A percentile compares a stretch with the other conserved stretches of the same genome.
Evolutionary conservation across 208 protist genomes (phyloP).

Genomic region (Leishmania lainsoni): DNA sequence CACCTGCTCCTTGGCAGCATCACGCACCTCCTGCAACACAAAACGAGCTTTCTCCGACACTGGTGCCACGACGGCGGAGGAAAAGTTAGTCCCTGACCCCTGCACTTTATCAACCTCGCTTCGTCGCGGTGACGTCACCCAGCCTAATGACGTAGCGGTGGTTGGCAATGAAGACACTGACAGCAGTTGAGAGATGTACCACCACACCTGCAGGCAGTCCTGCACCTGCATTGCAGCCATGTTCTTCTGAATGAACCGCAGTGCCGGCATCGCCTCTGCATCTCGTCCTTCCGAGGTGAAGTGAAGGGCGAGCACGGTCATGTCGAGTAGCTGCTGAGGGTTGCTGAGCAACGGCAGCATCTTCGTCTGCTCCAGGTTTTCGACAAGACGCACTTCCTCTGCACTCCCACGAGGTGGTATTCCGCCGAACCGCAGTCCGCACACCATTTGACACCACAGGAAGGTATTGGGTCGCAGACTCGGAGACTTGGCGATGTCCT

Average conservation of each 20-base stretch:
- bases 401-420: slow-evolving; percentile 24
- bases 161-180: background rate
- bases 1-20: slow-evolving; percentile 23
- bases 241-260: slow-evolving; percentile 44
- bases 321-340: slow-evolving; percentile 49
- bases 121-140: background rate
- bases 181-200: slow-evolving; percentile 29
- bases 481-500: slow-evolving; percentile 39
- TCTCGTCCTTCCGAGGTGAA: slow-evolving; percentile 13
- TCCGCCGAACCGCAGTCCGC: slow-evolving; percentile 34
- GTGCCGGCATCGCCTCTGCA: slow-evolving; percentile 16
- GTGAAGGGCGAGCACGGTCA: slow-evolving; percentile 35
- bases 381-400: slow-evolving; percentile 26
- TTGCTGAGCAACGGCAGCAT: slow-evolving; percentile 43
- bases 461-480: slow-evolving; percentile 61
- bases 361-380: slow-evolving; percentile 41
- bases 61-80: background rate
- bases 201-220: slow-evolving; percentile 52
- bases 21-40: slow-evolving; percentile 27
- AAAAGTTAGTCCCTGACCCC: background rate
- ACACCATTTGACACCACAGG: slow-evolving; percentile 54
- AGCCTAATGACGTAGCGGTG: background rate
- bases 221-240: slow-evolving; percentile 47
- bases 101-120: background rate
- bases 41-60: slow-evolving; percentile 19